These are phyloP conservation scores for Theobroma grandiflorum DNA, from an alignment of 441 rosid species.

Conservation along the genomic window DNA sequence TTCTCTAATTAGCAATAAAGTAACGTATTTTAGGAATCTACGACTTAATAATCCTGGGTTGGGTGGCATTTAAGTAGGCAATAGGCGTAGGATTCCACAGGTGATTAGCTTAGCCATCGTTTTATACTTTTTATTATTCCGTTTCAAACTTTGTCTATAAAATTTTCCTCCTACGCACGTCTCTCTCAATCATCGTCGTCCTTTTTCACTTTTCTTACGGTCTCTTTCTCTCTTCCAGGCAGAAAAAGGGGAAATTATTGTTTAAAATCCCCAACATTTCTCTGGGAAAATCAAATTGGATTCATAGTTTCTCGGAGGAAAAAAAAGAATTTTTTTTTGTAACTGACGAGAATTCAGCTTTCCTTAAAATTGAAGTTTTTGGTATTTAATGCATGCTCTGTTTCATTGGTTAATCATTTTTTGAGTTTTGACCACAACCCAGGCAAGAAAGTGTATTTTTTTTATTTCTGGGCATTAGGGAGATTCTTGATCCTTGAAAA, in stretches of 20 bases:
- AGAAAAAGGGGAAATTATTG: no score
- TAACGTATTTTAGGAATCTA: no score
- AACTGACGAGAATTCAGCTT: neutral
- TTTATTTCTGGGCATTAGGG: neutral
- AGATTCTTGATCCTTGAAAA: neutral
- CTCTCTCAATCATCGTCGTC: neutral
- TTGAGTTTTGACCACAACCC: neutral
- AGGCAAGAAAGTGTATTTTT: neutral
- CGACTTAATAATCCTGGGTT: no score
- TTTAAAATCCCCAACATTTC: neutral
- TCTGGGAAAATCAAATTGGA: neutral
- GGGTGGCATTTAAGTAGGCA: no score
- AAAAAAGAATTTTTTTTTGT: no score
- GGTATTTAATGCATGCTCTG: neutral
- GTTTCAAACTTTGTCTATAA: neutral
- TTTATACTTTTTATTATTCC: neutral
- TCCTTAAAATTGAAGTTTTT: neutral
- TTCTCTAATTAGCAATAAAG: no score
- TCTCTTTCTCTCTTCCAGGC: neutral
- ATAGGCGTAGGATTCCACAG: no score
- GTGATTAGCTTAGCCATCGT: no score
- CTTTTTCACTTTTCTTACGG: neutral
- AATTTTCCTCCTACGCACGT: neutral
- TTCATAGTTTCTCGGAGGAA: neutral
- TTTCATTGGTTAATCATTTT: neutral